A percentile compares a stretch with the other conserved stretches of the same genome.
phyloP scores from a whole-genome alignment of 345 rosid genomes.

The Aegle marmelos region DNA sequence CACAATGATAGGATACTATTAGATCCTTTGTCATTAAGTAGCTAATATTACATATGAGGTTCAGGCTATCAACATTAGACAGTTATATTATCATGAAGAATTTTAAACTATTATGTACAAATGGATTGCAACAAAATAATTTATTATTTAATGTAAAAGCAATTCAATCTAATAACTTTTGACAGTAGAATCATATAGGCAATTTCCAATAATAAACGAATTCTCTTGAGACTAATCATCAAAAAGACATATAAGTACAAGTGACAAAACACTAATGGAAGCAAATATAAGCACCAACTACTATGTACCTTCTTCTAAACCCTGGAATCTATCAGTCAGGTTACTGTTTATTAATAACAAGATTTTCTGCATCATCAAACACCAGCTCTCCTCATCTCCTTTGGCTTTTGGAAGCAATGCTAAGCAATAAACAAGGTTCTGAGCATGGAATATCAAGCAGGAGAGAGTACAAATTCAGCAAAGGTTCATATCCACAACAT shows the following conservation, averaged over 20 bases:
- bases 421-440: slow-evolving; percentile 76
- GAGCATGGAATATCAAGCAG: slow-evolving; percentile 25
- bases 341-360: slow-evolving; percentile 51
- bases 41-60: background rate
- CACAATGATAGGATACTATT: background rate
- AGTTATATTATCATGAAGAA: background rate
- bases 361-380: slow-evolving; percentile 64
- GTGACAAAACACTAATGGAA: background rate
- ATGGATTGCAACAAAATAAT: background rate
- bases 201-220: background rate
- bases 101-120: background rate
- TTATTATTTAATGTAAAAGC: background rate
- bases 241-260: background rate
- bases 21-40: background rate
- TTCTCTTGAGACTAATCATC: background rate
- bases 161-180: background rate
- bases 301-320: slow-evolving; percentile 75
- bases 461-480: slow-evolving; percentile 13
- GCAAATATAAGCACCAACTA: background rate
- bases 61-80: background rate
- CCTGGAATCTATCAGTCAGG: slow-evolving; percentile 67
- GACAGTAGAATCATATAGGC: background rate
- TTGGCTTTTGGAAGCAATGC: slow-evolving; percentile 81
- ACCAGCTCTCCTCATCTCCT: slow-evolving; percentile 83
- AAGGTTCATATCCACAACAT: slow-evolving; percentile 5